Base-by-base conservation (phyloP, 768 basidiomycete genomes). In the Cystofilobasidium capitatum region DNA sequence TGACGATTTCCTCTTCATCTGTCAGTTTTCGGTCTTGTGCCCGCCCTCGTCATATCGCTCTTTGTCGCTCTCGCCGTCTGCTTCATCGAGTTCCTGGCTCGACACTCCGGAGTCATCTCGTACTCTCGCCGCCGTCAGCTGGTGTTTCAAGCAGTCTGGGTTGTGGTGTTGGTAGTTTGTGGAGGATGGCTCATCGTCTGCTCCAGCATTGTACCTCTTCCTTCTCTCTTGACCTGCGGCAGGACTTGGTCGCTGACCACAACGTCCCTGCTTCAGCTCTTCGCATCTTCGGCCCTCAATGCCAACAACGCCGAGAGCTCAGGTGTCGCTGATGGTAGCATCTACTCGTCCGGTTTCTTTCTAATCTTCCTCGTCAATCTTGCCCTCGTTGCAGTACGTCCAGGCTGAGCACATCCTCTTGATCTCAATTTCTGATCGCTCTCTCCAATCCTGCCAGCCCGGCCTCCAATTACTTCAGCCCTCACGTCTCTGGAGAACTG, bases 331-430 rank as follows among this genome's bases (percentile, higher is more conserved):
- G 62, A 62, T 29, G 62, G 62, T 20, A n/a, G 26, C 1, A 62
- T 62, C 62, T 62, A 40, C 44, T 24, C 31, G 12, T 45, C 42
- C 17, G 62, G 42, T n/a, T 51, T 62, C 44, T 42, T 62, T 26
- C 49, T 62, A 14, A 62, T 62, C 62, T 47, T 62, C 45, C 49
- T 62, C 31, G 36, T 62, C 45, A 62, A 62, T 33, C 42, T 45
- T n/a, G 44, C 62, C 20, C 44, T 62, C 49, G 49, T 62, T 33
- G 62, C 33, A 8, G n/a, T n/a, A n/a, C n/a, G n/a, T n/a, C n/a
- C n/a, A n/a, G n/a, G n/a, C n/a, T n/a, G n/a, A n/a, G n/a, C n/a
- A n/a, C n/a, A n/a, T n/a, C n/a, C n/a, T n/a, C n/a, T n/a, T n/a
- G n/a, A n/a, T n/a, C n/a, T n/a, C n/a, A n/a, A n/a, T n/a, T n/a